A percentile compares a stretch with the other conserved stretches of the same genome.
Evolutionary conservation across 495 filamentous ascomycete species (phyloP).

Genomic region (Haplographium delicatum): DNA sequence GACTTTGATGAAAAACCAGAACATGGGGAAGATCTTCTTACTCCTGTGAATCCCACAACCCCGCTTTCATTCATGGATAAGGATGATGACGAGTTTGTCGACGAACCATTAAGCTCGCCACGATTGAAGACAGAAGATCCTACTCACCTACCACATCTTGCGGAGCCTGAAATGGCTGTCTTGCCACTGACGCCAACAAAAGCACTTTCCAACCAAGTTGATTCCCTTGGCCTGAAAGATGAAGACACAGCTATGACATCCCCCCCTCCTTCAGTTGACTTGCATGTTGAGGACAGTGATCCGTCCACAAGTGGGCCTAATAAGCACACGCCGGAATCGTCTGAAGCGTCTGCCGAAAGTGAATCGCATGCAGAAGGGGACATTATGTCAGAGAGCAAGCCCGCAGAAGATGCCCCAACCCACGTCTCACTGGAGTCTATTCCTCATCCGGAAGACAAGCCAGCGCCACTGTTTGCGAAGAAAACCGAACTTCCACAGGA

Average conservation of each 20-base stretch:
- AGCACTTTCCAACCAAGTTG: slow-evolving; percentile 23
- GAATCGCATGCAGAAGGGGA: neutral
- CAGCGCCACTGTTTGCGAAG: slow-evolving; percentile 58
- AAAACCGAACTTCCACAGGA: slow-evolving; percentile 9
- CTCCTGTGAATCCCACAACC: slow-evolving; percentile 5
- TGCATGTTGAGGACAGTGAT: slow-evolving; percentile 2
- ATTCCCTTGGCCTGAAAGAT: slow-evolving; percentile 13
- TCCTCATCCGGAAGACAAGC: slow-evolving; percentile 59
- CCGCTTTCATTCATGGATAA: slow-evolving; percentile 41
- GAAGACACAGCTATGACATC: slow-evolving; percentile 23
- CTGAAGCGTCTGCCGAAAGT: neutral
- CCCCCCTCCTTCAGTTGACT: slow-evolving; percentile 11
- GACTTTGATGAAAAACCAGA: slow-evolving; percentile 40
- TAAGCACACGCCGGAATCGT: slow-evolving; percentile 13
- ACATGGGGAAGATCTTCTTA: slow-evolving; percentile 17
- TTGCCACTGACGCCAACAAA: slow-evolving; percentile 46
- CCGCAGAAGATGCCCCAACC: neutral
- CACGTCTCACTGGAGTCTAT: slow-evolving; percentile 14
- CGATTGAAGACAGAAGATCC: slow-evolving; percentile 40
- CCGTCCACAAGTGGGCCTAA: neutral
- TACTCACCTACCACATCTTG: slow-evolving; percentile 30
- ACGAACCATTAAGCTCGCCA: slow-evolving; percentile 61
- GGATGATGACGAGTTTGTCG: slow-evolving; percentile 65
- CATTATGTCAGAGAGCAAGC: neutral
- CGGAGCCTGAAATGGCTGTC: slow-evolving; percentile 41